Conservation (phyloP, 345 rosid genomes). For the Moringa oleifera region DNA sequence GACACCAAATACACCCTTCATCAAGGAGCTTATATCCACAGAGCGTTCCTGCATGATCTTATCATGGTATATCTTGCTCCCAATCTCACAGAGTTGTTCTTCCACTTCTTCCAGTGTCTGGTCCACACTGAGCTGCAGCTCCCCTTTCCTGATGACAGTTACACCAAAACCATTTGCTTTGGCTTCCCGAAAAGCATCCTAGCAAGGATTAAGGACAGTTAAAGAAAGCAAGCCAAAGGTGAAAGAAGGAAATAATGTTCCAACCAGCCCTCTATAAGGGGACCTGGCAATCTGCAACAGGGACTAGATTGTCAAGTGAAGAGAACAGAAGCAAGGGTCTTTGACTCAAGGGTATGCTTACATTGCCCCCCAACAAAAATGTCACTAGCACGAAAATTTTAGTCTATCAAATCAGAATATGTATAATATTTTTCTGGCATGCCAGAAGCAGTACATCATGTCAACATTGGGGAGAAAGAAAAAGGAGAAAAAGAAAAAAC, state of each 20-base stretch:
- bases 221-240: background rate
- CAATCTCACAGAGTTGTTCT: conserved; percentile 67
- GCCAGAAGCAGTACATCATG: no score
- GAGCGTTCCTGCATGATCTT: conserved; percentile 69
- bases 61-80: conserved; percentile 86
- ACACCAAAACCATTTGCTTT: conserved; percentile 78
- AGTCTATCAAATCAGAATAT: conserved; percentile 1
- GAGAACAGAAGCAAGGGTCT: background rate
- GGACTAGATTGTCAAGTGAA: conserved; percentile 3
- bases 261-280: no score
- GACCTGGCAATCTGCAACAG: conserved; percentile 8
- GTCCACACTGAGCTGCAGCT: conserved; percentile 71
- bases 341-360: background rate
- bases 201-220: conserved; percentile 9
- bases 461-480: no score
- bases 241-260: background rate
- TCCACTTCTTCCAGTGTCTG: conserved; percentile 78
- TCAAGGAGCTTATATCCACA: conserved; percentile 68
- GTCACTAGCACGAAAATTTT: background rate
- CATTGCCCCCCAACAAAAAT: background rate
- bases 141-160: conserved; percentile 74
- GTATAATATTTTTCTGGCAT: background rate
- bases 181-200: conserved; percentile 89
- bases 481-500: background rate
- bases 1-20: conserved; percentile 65